Evolutionary conservation across 1,139 yeast genomes (phyloP), one percentile per base, ranked within the genome.

Genomic region (Geotrichum fermentans): DNA sequence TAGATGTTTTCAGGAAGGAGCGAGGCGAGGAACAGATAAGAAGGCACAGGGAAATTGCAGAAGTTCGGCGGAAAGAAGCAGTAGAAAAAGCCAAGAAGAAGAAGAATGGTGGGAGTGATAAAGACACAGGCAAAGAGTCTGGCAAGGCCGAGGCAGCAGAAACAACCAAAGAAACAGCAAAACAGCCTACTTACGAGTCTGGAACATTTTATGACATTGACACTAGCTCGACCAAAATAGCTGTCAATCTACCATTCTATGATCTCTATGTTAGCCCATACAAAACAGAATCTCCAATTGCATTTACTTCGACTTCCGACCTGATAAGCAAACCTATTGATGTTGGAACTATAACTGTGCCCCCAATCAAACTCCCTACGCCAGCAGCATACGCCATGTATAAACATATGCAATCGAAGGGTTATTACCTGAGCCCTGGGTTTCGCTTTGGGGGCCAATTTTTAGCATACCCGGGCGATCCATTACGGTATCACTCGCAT

Each of bases 381-480:
- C 39, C 38, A n/a, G 20, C 57, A 1, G 51, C 63, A 7, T 65
- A 62, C 44, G 52, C 58, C 8, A 61, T 76, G 26, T 78, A 68
- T 57, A 66, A 67, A 38, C 63, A 71, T 46, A 64, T 86, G 41
- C 79, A 76, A 52, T 56, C 61, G 1, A 59, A 62, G 17, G 79
- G 38, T 16, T 82, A 74, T 61, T 84, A 63, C 58, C 56, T 89
- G 20, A 74, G 89, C 32, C 96, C 97, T 0, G 98, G 97, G 0
- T 71, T 89, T 38, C 74, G 96, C 53, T 92, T 90, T 63, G 98
- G 98, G 0, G 95, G 96, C 2, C 81, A 82, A 52, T 88, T 80
- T 60, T 78, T 92, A 47, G 89, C 92, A 1, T 92, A 92, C 58
- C 97, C 97, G 0, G 97, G 97, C 0, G 98, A 92, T 62, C 96